Conservation (phyloP, 2,329 filamentous ascomycete genomes). For the Botrytis fragariae region DNA sequence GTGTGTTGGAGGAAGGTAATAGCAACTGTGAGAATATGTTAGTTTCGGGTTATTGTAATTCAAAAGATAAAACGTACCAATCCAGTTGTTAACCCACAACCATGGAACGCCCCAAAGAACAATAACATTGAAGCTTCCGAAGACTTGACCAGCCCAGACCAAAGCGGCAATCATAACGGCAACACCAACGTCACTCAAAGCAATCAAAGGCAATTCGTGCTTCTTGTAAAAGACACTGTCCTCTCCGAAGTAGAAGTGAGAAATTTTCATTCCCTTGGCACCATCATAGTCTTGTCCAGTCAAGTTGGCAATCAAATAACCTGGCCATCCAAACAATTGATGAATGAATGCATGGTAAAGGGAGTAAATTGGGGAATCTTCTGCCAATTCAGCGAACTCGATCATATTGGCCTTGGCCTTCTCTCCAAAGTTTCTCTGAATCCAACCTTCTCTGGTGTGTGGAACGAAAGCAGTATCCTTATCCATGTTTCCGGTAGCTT, state of each 20-base stretch:
- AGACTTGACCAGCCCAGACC: conserved; percentile 50
- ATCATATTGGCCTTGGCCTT: conserved; percentile 38
- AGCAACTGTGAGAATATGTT: conserved; percentile 49
- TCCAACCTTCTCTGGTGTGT: conserved; percentile 41
- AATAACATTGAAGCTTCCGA: conserved; percentile 56
- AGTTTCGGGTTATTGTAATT: conserved; percentile 24
- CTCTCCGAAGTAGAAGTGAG: conserved; percentile 57
- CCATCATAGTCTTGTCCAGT: conserved; percentile 38
- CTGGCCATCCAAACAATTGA: conserved; percentile 63
- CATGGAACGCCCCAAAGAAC: conserved; percentile 64
- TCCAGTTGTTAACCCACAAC: conserved; percentile 69
- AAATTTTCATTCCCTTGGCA: conserved; percentile 34
- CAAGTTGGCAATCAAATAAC: conserved; percentile 60
- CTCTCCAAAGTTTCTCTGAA: conserved; percentile 34
- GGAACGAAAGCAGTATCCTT: conserved; percentile 67
- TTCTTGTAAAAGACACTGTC: conserved; percentile 59
- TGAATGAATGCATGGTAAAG: conserved; percentile 56
- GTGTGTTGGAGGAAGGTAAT: conserved; percentile 77
- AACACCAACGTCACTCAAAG: conserved; percentile 60
- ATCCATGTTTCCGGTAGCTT: conserved; percentile 64
- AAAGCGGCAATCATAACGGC: conserved; percentile 50
- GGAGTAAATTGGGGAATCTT: conserved; percentile 60
- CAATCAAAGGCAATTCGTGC: conserved; percentile 55
- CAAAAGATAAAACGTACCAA: conserved; percentile 46
- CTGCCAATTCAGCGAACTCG: conserved; percentile 52